Evolutionary conservation across 768 basidiomycete species (phyloP), one percentile per base, ranked within the genome.

Genomic region (Stropharia rugosoannulata): DNA sequence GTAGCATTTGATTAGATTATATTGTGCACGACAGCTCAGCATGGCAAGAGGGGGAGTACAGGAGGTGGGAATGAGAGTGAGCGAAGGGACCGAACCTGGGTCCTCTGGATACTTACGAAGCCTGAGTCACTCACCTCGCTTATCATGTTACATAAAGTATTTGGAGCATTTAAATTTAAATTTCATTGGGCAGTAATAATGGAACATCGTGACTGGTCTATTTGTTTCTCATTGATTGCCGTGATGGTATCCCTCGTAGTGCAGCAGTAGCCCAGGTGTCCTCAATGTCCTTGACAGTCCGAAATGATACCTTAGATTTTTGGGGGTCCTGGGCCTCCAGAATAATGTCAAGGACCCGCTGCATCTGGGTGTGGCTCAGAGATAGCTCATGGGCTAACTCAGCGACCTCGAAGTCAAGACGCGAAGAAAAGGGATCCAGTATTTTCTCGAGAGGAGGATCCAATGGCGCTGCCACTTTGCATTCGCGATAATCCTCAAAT

Each of bases 401-500:
- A 13, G 49, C 39, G 27, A 51, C 19, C 15, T 51, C 49, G 19
- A 41, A 51, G 15, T 51, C 49, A 3, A 12, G 18, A 9, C 39
- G 27, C 0, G 48, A 25, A 19, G 16, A 36, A 10, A 41, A 51
- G 2, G 39, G 49, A 3, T 11, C 4, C 37, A 37, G 40, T 16
- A 25, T 37, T 4, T 39, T 19, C 0, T 12, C 4, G 5, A 41
- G 13, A 41, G 18, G 11, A 15, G 37, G 13, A 13, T 9, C 3
- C 2, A 9, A 40, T 4, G 6, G 13, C 2, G 15, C 37, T 16
- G 10, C 22, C n/a, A 5, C 15, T 18, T 39, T 39, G 2, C 25
- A 13, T n/a, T 51, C 49, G 15, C 19, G 37, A 15, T 51, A 51
- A 22, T 51, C 49, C 29, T 51, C 49, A 29, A 51, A 40, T n/a